Evolutionary conservation across 164 flowering plant species (phyloP).

Genomic region (Dillenia turbinata): DNA sequence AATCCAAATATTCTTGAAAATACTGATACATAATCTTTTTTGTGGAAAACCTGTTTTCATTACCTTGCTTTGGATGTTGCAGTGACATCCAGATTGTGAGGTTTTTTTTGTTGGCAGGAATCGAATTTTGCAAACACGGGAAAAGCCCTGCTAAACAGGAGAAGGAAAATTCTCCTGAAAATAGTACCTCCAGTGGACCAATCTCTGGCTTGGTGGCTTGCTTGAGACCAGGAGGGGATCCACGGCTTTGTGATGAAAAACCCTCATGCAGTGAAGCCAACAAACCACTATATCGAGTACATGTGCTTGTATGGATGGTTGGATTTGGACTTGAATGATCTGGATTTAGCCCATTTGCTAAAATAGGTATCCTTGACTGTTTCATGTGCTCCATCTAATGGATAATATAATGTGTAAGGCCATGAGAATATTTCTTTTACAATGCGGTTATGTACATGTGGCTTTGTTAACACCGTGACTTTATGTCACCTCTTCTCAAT

Average conservation of each 20-base stretch:
- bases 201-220: constrained; percentile 62
- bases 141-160: constrained; percentile 50
- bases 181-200: constrained; percentile 67
- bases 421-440: no score
- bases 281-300: constrained; percentile 72
- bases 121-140: constrained; percentile 42
- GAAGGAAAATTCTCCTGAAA: constrained; percentile 45
- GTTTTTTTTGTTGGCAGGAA: no score
- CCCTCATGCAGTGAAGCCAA: constrained; percentile 60
- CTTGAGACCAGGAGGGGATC: constrained; percentile 69
- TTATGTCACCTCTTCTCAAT: no score
- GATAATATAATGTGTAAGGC: no score
- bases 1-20: no score
- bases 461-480: no score
- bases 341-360: constrained; percentile 74
- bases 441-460: no score
- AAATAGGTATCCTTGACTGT: constrained; percentile 24
- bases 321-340: constrained; percentile 74
- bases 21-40: no score
- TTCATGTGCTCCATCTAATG: no score
- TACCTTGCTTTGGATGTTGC: no score
- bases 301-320: constrained; percentile 77
- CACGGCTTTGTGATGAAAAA: constrained; percentile 59
- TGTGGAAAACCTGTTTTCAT: no score
- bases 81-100: no score